These are phyloP conservation scores for Isoetes taiwanensis DNA, from an alignment of 75 land plant species.

Conservation along the genomic window DNA sequence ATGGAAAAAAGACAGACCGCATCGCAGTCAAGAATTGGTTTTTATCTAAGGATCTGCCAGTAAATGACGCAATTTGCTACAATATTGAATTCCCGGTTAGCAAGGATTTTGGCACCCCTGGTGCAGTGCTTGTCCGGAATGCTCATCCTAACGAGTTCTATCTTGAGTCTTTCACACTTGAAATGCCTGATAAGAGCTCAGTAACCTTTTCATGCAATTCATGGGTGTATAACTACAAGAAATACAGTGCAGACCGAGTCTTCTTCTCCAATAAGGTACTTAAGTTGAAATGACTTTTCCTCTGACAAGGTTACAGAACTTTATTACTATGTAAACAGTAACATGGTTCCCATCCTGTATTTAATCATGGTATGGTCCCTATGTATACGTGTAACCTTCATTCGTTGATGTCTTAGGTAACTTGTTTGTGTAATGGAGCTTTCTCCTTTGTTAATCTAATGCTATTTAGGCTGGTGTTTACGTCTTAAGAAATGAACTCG, in stretches of 20 bases:
- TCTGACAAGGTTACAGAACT: too few relatives aligned
- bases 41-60: background rate
- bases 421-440: too few relatives aligned
- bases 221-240: conserved; percentile 25
- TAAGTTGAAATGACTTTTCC: too few relatives aligned
- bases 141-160: conserved; percentile 13
- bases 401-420: too few relatives aligned
- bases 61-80: background rate
- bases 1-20: too few relatives aligned
- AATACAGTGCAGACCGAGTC: conserved; percentile 16
- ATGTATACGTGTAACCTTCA: too few relatives aligned
- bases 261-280: conserved; percentile 44
- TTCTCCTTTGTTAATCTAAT: too few relatives aligned
- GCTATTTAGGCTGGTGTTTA: too few relatives aligned
- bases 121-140: conserved; percentile 14
- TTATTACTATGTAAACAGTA: too few relatives aligned
- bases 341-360: too few relatives aligned
- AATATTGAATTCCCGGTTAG: conserved; percentile 9
- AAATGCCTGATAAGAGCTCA: background rate
- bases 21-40: conserved; percentile 5
- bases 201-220: conserved; percentile 15
- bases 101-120: conserved; percentile 14
- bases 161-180: conserved; percentile 3
- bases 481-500: too few relatives aligned
- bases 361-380: too few relatives aligned